Base-by-base conservation (phyloP, 768 basidiomycete genomes). In the Kondoa malvinella region DNA sequence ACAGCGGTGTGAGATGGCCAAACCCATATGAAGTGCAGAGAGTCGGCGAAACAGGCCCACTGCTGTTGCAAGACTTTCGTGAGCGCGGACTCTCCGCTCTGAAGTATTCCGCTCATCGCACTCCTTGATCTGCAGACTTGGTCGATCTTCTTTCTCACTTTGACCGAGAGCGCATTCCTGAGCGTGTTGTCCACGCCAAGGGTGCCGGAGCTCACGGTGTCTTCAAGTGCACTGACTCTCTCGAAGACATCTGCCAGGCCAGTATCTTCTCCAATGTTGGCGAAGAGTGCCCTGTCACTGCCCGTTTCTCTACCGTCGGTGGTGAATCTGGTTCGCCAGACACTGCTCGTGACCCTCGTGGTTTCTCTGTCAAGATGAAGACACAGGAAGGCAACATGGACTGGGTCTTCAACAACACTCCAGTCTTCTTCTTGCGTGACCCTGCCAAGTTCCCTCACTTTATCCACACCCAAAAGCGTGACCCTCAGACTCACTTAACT, bases 401-500 rank as follows among this genome's bases (percentile, higher is more conserved):
- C 69, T 76, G 77, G 56, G 78, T 72, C 50, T 71, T 72, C 57
- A 76, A 76, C 72, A 75, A 76, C 72, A 75, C 77, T 1, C 77
- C 77, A 33, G 74, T 76, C 65, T 75, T 77, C 72, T 76, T 76
- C 74, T 62, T 77, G 40, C 74, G 78, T 30, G 77, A 78, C 70
- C 75, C 78, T 1, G 73, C 77, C 34, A 78, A 80, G 76, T 80
- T 80, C 76, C 78, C 79, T 8, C 73, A 77, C 69, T 80, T 80
- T 74, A 80, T 80, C 69, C 79, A 80, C 75, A 80, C 79, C 31
- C 79, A 79, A 74, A 80, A 78, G 75, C 71, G 74, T 83, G 86
- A 84, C 77, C 92, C 92, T 17, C 88, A 89, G 75, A 92, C 91
- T 4, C 88, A 96, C 78, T 78, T 92, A 73, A 90, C 87, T 77